Conservation (phyloP, 768 basidiomycete species). For the Leccinum imitatum region DNA sequence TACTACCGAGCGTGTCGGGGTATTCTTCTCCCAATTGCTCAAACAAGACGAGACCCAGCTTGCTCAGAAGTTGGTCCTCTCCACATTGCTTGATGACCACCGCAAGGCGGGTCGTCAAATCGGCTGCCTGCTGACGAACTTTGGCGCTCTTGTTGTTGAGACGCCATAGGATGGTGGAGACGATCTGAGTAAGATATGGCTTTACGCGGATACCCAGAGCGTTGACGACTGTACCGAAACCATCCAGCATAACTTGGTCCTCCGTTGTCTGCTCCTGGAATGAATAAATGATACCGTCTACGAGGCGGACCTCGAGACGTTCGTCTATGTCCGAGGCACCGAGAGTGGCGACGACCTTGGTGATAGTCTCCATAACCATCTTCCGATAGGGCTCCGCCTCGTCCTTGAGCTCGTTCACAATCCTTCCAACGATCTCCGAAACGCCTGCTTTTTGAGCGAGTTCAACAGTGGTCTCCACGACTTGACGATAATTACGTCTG, state of each 20-base stretch:
- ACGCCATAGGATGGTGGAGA: conserved; percentile 98
- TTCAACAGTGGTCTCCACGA: conserved; percentile 98
- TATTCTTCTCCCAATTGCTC: conserved; percentile 99
- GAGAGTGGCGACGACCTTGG: conserved; percentile 88
- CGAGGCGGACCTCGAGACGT: conserved; percentile 87
- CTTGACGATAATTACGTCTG: conserved; percentile 92
- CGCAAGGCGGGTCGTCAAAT: conserved; percentile 91
- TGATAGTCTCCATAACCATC: conserved; percentile 99
- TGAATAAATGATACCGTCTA: conserved; percentile 98
- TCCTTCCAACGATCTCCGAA: conserved; percentile 87
- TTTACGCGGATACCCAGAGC: conserved; percentile 96
- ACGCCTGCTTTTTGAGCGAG: conserved; percentile 97
- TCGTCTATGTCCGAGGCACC: conserved; percentile 99
- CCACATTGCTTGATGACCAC: conserved; percentile 99
- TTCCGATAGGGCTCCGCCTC: conserved; percentile 82
- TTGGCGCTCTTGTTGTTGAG: conserved; percentile 99
- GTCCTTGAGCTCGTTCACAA: conserved; percentile 63
- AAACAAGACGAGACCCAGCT: conserved; percentile 94
- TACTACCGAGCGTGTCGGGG: conserved; percentile 97
- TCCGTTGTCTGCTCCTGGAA: conserved; percentile 99
- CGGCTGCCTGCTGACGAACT: conserved; percentile 98
- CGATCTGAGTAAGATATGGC: conserved; percentile 97
- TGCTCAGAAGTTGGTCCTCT: conserved; percentile 93
- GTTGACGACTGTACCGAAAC: conserved; percentile 96
- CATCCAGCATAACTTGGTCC: conserved; percentile 98